Base-by-base conservation (phyloP, 441 rosid genomes). In the Euphorbia corollata region DNA sequence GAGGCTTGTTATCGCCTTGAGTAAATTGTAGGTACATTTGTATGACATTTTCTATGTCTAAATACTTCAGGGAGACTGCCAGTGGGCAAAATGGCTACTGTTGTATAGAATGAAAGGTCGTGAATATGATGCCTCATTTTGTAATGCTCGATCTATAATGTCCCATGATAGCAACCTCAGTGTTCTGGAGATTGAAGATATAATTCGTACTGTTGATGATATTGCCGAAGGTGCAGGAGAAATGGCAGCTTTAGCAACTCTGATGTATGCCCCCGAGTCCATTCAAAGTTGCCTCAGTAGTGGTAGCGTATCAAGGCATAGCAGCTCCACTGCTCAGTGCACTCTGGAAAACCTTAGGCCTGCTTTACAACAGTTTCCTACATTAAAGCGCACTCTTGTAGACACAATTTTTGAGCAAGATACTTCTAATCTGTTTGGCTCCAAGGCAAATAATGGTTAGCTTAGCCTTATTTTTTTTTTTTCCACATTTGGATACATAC, bases 181-280 rank as follows among this genome's bases (percentile, higher is more conserved):
- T 84, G 82, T 74, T 70, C 72, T 75, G 67, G 93, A 83, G 78
- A 75, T 79, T 56, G 84, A 89, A 71, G 92, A 89, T 70, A 83
- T 84, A 72, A 85, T 92, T 79, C 83, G 71, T 67, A 88, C 97
- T 36, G 88, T 95, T 64, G 98, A 95, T 77, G 99, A 95, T 80
- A 90, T 95, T 74, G 97, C 96, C 10, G 99, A 92, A 84, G 96
- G 96, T 79, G 97, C 91, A 38, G 88, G 90, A 69, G 97, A 92
- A 85, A 75, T 95, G 93, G 97, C 97, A 58, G 99, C 99, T 80
- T 76, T 95, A 77, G 97, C 99, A 74, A 95, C 99, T 79, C 83
- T 95, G 74, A 85, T 92, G 95, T 85, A 81, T 75, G 91, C 96
- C 55, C 74, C 87, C 60, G 75, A 77, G 60, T 91, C 97, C 68